Conservation (phyloP, 495 filamentous ascomycete species). For the Daldinia caldariorum region DNA sequence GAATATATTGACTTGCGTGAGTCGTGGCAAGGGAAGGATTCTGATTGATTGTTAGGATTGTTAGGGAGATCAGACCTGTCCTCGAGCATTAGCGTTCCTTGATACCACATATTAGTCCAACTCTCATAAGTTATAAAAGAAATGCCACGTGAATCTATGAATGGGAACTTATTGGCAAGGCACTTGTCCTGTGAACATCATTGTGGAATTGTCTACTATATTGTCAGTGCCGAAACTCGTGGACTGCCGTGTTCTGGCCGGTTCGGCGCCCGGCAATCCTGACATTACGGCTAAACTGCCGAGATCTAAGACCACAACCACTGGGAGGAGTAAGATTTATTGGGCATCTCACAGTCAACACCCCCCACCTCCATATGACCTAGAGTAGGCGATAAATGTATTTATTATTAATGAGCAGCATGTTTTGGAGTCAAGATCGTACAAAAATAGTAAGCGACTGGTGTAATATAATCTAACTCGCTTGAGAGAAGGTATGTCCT, state of each 20-base stretch:
- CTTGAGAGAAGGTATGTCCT: conserved; percentile 7
- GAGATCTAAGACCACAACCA: not conserved
- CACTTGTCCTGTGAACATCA: not conserved
- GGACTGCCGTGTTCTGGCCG: conserved; percentile 27
- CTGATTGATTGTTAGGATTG: conserved; percentile 46
- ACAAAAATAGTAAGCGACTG: not conserved
- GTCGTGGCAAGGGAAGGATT: conserved; percentile 51
- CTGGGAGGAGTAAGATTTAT: conserved; percentile 17
- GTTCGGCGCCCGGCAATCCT: conserved; percentile 28
- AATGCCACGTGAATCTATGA: not conserved
- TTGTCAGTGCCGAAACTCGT: conserved; percentile 12
- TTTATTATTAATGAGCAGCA: not conserved
- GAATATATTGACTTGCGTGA: conserved; percentile 54
- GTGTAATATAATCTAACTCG: conserved; percentile 2
- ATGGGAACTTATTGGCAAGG: no score
- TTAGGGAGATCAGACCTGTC: conserved; percentile 4
- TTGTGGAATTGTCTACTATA: not conserved
- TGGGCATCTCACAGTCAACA: not conserved
- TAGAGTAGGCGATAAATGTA: conserved; percentile 1
- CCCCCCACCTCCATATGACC: conserved; percentile 6
- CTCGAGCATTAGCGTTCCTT: not conserved
- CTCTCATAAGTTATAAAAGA: not conserved
- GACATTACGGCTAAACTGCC: conserved; percentile 43
- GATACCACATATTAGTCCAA: not conserved
- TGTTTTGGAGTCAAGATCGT: not conserved